Evolutionary conservation across 345 rosid species (phyloP), one percentile per base, ranked within the genome.

Genomic region (Angophora floribunda): DNA sequence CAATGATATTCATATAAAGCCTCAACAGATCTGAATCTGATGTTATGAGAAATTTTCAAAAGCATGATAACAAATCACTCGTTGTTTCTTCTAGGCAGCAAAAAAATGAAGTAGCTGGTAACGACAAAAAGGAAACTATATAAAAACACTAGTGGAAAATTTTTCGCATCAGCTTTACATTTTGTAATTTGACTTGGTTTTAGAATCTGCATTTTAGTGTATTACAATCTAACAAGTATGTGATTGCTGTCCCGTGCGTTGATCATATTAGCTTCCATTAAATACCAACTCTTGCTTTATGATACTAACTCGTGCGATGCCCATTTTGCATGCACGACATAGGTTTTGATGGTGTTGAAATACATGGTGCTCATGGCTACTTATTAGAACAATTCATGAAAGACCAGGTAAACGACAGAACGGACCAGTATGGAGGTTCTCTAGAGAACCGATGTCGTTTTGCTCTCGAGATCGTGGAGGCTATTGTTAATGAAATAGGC

Each of bases 261-360:
- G 47, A 36, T 75, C 47, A 36, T 36, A 75, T 75, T 19, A 75
- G 14, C 49, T 75, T 75, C 47, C 26, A 36, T 75, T 36, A 36
- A 36, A 36, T 75, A 22, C 49, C 26, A 6, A 75, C 49, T 75
- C 82, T 75, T 86, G 75, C 53, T 51, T 52, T 21, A 44, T 8
- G 21, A 50, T 70, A 21, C 21, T 88, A 41, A 52, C 24, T 85
- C 24, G 16, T 30, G 17, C 22, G 87, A 57, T 24, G 89, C 50
- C 82, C 63, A 22, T 45, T 36, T 13, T 88, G 59, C 75, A 7
- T 44, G 28, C 63, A 11, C 21, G 19, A 41, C 75, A 22, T 30
- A 96, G 97, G 97, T 28, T 95, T 95, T 22, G 98, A 95, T 65
- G 97, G 97, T 9, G 95, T 96, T n/a, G 99, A 96, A 91, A 93